A percentile compares a stretch with the other conserved stretches of the same genome.
phyloP scores from a whole-genome alignment of 1,284 basidiomycete genomes.

The Crucibulum cyathiforme region DNA sequence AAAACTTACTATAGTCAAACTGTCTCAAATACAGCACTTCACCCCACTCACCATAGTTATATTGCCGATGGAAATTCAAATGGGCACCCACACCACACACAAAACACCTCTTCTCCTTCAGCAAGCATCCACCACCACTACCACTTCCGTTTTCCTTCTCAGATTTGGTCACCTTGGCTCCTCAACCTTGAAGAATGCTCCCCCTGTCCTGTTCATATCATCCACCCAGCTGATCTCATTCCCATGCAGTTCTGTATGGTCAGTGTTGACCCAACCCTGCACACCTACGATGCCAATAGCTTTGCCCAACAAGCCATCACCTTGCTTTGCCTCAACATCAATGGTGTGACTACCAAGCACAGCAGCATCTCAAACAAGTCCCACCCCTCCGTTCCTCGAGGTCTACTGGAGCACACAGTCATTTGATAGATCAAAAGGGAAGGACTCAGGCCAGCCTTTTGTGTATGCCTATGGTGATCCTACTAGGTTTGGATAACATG shows the following conservation, averaged over 20 bases:
- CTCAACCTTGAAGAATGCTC: no score
- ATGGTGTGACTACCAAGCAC: constrained; percentile 39
- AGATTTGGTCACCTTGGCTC: no score
- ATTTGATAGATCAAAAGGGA: constrained; percentile 44
- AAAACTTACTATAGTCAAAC: no score
- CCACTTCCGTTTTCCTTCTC: no score
- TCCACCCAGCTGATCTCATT: constrained; percentile 9
- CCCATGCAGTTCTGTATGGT: constrained; percentile 52
- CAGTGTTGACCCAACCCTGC: constrained; percentile 46
- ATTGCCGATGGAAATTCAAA: no score
- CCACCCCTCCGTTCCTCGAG: constrained; percentile 53
- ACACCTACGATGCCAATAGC: constrained; percentile 46
- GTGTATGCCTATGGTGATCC: constrained; percentile 47
- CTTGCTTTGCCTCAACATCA: constrained; percentile 52
- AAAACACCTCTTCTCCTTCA: no score
- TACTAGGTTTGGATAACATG: constrained; percentile 61
- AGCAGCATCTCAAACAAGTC: constrained; percentile 38
- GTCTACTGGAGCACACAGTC: constrained; percentile 47
- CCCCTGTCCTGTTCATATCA: constrained; percentile 5
- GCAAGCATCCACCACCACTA: no score
- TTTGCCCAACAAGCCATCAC: constrained; percentile 50
- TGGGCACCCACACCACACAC: no score
- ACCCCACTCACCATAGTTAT: no score
- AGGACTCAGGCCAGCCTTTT: constrained; percentile 50
- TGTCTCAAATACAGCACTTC: no score